These are phyloP conservation scores for Neofusicoccum kwambonambiense DNA, from an alignment of 2,329 filamentous ascomycete genomes.

Conservation along the genomic window DNA sequence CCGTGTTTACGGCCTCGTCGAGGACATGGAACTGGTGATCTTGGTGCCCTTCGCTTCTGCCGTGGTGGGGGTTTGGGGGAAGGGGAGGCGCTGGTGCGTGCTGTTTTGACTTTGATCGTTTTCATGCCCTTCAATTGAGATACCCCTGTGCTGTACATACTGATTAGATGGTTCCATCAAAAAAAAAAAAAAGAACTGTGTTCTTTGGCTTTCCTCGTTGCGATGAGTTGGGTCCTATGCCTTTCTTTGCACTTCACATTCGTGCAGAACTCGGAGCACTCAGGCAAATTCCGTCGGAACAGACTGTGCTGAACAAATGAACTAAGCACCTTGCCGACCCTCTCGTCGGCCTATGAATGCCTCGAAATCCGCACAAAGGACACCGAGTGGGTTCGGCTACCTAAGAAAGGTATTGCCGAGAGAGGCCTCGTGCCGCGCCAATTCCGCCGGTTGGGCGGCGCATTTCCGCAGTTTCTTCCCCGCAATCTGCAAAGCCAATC, in stretches of 20 bases:
- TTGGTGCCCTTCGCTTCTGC: not conserved
- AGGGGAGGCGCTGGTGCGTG: not conserved
- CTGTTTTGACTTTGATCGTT: not conserved
- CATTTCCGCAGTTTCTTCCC: conserved; percentile 7
- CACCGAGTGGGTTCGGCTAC: not conserved
- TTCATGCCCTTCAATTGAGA: not conserved
- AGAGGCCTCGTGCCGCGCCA: not conserved
- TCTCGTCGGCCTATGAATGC: not conserved
- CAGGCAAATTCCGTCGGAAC: no score
- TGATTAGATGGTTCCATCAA: not conserved
- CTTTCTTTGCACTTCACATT: no score
- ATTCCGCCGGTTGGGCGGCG: not conserved
- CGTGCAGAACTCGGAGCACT: no score
- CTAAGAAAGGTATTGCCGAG: not conserved
- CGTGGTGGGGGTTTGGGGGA: not conserved
- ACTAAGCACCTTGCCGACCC: no score
- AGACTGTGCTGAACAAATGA: no score
- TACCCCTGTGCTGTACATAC: conserved; percentile 3
- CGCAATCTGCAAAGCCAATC: conserved; percentile 7
- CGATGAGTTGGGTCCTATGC: no score
- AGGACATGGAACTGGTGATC: conserved; percentile 91
- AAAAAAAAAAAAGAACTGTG: no score
- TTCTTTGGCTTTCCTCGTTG: no score
- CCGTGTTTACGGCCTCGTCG: conserved; percentile 84
- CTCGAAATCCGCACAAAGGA: not conserved